Evolutionary conservation across 148 eudicot species (phyloP).

Genomic region (Spergularia bocconei): DNA sequence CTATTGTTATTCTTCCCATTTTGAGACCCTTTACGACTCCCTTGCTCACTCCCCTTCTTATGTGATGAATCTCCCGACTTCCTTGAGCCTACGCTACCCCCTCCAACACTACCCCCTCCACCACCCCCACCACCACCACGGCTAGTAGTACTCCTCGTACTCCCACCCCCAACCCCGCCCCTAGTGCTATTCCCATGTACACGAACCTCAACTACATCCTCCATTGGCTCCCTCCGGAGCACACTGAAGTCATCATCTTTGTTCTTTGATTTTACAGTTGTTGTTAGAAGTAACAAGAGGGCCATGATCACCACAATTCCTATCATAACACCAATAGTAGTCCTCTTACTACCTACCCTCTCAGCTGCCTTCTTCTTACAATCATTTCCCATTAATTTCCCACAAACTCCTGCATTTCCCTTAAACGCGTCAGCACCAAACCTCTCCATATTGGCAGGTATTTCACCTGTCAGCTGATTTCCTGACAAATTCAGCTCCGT

Average conservation of each 20-base stretch:
- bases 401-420: conserved; percentile 51
- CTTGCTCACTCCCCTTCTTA: conserved; percentile 25
- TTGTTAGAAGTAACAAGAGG: conserved; percentile 27
- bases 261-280: conserved; percentile 24
- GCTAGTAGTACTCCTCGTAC: not conserved
- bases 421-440: conserved; percentile 39
- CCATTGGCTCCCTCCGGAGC: conserved; percentile 31
- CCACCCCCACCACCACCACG: not conserved
- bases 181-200: conserved; percentile 31
- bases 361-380: conserved; percentile 16
- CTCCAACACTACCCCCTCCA: conserved; percentile 19
- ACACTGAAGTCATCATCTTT: conserved; percentile 23
- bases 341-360: not conserved
- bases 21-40: conserved; percentile 29
- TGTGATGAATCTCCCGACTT: conserved; percentile 27
- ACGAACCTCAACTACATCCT: conserved; percentile 41
- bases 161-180: conserved; percentile 17
- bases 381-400: conserved; percentile 28
- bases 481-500: conserved; percentile 32
- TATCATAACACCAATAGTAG: conserved; percentile 27
- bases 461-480: conserved; percentile 46
- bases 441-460: conserved; percentile 44
- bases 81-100: conserved; percentile 25
- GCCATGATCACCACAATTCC: conserved; percentile 31
- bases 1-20: conserved; percentile 19